Base-by-base conservation (phyloP, 176 grass and related monocot species). In the Oryza coarctata region DNA sequence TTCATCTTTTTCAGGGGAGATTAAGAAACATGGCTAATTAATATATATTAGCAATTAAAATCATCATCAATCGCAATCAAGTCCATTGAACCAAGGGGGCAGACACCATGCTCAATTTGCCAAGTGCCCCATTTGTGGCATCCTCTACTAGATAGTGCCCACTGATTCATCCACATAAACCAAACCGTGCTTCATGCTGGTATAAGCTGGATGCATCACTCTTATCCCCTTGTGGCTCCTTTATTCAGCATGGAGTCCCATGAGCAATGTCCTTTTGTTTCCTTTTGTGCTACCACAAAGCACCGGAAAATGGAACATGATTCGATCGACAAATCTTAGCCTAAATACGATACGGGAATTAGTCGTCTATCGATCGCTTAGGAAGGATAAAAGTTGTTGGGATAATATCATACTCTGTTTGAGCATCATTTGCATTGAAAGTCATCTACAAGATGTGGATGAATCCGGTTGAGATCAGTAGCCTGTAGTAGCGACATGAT, bases 271-370 rank as follows among this genome's bases (percentile, higher is more conserved):
- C 68, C 67, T 86, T 78, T 74, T 68, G 66, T 30, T 65, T 76
- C 67, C 66, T 82, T 73, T 90, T 79, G 79, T 73, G 60, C 73
- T 49, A 74, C 50, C 67, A 23, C 79, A n/a, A 73, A 36, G 65
- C 61, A 61, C 43, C 58, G 28, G 78, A 85, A 73, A 85, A 64
- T 76, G 82, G 77, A 80, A 81, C 87, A 89, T 70, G 87, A 85
- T 81, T 74, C 71, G 55, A 70, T 65, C 22, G 77, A 20, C 73
- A 85, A 85, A 89, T 89, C 82, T 89, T 85, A 85, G 87, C 87
- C 80, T 63, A 85, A 85, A 85, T 89, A 81, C 66, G 87, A 22
- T 49, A 18, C 64, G 77, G 80, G 65, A 65, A 82, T 71, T 89
- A 72, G 55, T n/a, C 52, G 43, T 15, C 43, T 12, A 55, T 55